These are phyloP conservation scores for Cyclotella sp. DNA, from an alignment of 108 stramenopile species.

Conservation along the genomic window DNA sequence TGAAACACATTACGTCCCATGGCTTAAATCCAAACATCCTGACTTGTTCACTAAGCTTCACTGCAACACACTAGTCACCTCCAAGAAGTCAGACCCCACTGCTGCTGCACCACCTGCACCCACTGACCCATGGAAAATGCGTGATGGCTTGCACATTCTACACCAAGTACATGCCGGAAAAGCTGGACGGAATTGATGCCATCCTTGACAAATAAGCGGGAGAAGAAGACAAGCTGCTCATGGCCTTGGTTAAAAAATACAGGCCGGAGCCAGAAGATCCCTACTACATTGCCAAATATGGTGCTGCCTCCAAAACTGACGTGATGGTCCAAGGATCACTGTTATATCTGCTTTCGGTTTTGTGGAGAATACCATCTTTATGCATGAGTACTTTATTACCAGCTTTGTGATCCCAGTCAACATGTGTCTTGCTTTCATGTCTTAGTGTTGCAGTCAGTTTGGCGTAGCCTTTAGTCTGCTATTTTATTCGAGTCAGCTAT, in stretches of 20 bases:
- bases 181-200: constrained; percentile 69
- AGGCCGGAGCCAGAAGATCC: constrained; percentile 91
- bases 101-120: constrained; percentile 31
- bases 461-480: too few relatives aligned
- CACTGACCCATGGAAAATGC: constrained; percentile 78
- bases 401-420: too few relatives aligned
- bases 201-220: constrained; percentile 89
- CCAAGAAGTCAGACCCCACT: neutral
- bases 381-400: too few relatives aligned
- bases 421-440: too few relatives aligned
- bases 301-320: constrained; percentile 66
- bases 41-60: constrained; percentile 54
- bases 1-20: constrained; percentile 82
- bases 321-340: too few relatives aligned
- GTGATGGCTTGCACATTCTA: constrained; percentile 86
- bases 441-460: too few relatives aligned
- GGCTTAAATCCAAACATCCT: constrained; percentile 76
- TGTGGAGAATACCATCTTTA: too few relatives aligned
- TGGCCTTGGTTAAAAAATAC: constrained; percentile 87
- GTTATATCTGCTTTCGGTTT: too few relatives aligned
- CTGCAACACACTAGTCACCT: constrained; percentile 10
- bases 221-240: constrained; percentile 91
- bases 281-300: constrained; percentile 60
- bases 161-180: constrained; percentile 86
- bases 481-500: too few relatives aligned